Percentiles rank a stretch among this genome's conserved stretches.
Evolutionary conservation across 164 flowering plant genomes (phyloP).

Genomic region (Malania oleifera): DNA sequence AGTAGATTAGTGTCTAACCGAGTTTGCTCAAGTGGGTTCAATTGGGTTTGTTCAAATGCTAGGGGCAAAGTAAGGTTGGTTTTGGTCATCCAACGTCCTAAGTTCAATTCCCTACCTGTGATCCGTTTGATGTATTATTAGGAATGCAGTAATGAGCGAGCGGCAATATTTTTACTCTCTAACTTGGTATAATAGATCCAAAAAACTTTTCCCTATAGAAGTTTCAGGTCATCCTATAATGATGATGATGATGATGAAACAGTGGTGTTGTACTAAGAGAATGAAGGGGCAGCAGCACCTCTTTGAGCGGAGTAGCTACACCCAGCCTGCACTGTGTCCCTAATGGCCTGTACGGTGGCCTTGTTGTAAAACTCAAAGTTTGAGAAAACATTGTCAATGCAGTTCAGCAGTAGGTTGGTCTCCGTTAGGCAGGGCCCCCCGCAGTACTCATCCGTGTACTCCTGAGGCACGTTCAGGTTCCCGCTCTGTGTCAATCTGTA

Average conservation of each 20-base stretch:
- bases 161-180: no score
- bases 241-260: background rate
- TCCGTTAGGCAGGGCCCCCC: constrained; percentile 70
- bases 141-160: no score
- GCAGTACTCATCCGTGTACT: constrained; percentile 56
- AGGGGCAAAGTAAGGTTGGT: no score
- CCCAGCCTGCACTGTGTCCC: constrained; percentile 55
- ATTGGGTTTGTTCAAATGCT: no score
- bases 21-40: no score
- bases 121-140: no score
- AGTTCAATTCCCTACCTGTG: no score
- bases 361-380: constrained; percentile 61
- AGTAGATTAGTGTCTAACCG: no score
- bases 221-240: no score
- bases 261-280: background rate
- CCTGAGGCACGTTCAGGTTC: constrained; percentile 49
- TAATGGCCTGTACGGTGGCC: constrained; percentile 53
- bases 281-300: constrained; percentile 33
- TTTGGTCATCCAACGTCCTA: no score
- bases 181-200: no score
- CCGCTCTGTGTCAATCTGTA: constrained; percentile 58
- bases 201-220: no score
- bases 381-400: constrained; percentile 42
- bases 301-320: constrained; percentile 52
- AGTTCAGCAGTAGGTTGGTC: constrained; percentile 66